Conservation (phyloP, 768 basidiomycete genomes). For the Antrodiella citrinella region DNA sequence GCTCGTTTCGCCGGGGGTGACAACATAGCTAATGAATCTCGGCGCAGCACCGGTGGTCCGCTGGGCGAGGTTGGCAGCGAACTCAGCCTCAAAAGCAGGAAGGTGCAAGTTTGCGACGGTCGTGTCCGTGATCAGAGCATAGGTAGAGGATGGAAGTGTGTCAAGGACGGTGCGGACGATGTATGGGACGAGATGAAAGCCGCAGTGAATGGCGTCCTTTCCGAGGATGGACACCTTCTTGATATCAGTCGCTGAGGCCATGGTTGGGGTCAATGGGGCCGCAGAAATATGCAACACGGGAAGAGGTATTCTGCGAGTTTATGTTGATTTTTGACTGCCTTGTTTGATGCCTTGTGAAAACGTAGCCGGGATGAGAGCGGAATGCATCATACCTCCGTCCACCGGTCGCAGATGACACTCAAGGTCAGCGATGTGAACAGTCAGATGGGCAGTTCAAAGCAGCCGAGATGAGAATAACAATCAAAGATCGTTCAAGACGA, state of each 20-base stretch:
- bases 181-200: conserved; percentile 87
- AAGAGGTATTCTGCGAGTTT: too few species aligned
- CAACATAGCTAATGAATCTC: conserved; percentile 69
- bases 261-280: conserved; percentile 1
- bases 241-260: conserved; percentile 40
- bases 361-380: too few species aligned
- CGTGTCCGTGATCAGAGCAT: conserved; percentile 89
- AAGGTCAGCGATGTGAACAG: too few species aligned
- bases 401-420: too few species aligned
- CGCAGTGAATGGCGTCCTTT: conserved; percentile 84
- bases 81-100: conserved; percentile 55
- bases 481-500: too few species aligned
- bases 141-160: conserved; percentile 71
- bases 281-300: too few species aligned
- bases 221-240: conserved; percentile 79
- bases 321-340: too few species aligned
- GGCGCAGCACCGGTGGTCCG: conserved; percentile 27
- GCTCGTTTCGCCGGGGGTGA: conserved; percentile 87
- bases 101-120: conserved; percentile 83
- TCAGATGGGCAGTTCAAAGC: too few species aligned
- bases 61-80: conserved; percentile 35
- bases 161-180: conserved; percentile 67
- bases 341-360: too few species aligned
- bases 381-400: too few species aligned
- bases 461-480: too few species aligned